Conservation (phyloP, 768 basidiomycete genomes). For the Steccherinum ochraceum region DNA sequence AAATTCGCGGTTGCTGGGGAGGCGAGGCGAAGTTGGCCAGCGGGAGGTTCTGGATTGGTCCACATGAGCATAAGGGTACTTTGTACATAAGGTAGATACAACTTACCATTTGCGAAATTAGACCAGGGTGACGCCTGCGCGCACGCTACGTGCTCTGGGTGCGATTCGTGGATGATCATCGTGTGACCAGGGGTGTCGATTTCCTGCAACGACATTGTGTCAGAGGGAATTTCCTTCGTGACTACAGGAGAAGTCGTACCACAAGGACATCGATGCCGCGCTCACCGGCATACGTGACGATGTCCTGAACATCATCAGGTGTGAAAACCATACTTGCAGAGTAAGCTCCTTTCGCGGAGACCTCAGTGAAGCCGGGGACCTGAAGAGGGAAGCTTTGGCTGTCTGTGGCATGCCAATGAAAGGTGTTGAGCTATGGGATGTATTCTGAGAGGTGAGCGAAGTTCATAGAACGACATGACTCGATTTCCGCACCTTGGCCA, state of each 20-base stretch:
- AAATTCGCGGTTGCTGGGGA: constrained; percentile 26
- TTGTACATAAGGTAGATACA: background rate
- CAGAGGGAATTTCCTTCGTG: background rate
- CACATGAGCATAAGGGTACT: no score
- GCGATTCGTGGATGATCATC: constrained; percentile 28
- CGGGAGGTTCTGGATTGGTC: constrained; percentile 32
- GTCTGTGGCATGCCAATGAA: constrained; percentile 42
- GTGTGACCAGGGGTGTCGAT: constrained; percentile 48
- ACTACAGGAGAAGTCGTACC: constrained; percentile 2
- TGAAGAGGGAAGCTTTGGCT: constrained; percentile 43
- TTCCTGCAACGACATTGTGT: constrained; percentile 18
- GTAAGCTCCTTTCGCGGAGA: constrained; percentile 38
- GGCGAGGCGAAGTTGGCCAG: constrained; percentile 42
- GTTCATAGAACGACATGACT: background rate
- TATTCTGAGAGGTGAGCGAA: background rate
- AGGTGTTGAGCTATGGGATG: constrained; percentile 32
- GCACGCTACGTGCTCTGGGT: constrained; percentile 40
- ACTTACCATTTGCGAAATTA: constrained; percentile 27
- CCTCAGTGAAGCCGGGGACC: constrained; percentile 28
- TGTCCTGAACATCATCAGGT: constrained; percentile 28
- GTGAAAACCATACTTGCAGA: constrained; percentile 26
- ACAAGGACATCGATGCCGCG: constrained; percentile 42
- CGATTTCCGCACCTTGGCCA: constrained; percentile 44
- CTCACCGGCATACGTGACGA: constrained; percentile 39
- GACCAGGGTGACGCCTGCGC: constrained; percentile 27